phyloP scores from a whole-genome alignment of 768 basidiomycete species.

The Naganishia vishniacii region DNA sequence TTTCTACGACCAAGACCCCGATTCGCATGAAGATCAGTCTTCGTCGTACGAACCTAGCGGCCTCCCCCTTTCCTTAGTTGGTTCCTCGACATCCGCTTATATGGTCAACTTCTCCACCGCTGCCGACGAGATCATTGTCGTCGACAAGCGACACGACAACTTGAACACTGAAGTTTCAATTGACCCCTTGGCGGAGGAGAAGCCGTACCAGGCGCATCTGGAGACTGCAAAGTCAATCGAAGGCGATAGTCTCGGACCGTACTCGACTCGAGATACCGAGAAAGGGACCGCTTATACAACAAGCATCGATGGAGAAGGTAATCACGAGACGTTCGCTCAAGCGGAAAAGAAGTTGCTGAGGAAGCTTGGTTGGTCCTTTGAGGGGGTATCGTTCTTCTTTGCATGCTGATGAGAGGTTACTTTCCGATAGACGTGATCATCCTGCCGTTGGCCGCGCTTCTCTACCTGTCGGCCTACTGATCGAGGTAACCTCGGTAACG shows the following conservation, averaged over 20 bases:
- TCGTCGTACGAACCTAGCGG: conserved; percentile 7
- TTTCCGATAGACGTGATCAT: conserved; percentile 42
- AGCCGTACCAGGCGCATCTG: background rate
- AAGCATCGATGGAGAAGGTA: conserved; percentile 28
- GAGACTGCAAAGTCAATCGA: background rate
- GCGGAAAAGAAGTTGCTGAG: conserved; percentile 35
- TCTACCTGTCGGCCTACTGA: conserved; percentile 52
- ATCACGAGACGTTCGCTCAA: conserved; percentile 28
- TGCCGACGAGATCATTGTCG: conserved; percentile 7
- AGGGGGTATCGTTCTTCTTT: background rate
- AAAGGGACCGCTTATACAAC: conserved; percentile 31
- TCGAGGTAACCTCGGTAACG: conserved; percentile 46
- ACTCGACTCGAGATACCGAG: conserved; percentile 30
- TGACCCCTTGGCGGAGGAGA: background rate
- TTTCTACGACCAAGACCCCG: background rate
- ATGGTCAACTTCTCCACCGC: conserved; percentile 9
- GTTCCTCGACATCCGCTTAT: background rate
- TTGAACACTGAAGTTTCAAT: background rate
- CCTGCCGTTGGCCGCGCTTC: conserved; percentile 49
- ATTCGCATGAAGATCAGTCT: background rate
- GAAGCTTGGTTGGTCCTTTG: conserved; percentile 37
- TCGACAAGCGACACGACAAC: background rate
- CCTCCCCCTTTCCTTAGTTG: background rate
- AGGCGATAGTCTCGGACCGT: conserved; percentile 1
- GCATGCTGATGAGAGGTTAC: too few relatives aligned